Base-by-base conservation (phyloP, 192 early-diverging fungal genomes). In the Coemansia brasiliensis region DNA sequence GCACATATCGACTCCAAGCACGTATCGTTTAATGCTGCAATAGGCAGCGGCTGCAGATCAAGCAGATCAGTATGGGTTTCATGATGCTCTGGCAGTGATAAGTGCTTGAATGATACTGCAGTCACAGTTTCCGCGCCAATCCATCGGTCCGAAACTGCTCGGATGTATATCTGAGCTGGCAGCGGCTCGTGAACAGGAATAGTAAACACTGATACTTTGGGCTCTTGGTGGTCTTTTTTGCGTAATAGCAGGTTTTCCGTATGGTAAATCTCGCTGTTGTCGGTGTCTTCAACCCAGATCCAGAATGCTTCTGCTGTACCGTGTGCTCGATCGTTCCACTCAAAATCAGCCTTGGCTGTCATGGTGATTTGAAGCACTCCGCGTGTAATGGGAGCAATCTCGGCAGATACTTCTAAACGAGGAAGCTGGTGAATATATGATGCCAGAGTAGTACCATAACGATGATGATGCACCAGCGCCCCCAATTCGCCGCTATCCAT, bases 81-180 rank as follows among this genome's bases (percentile, higher is more conserved):
- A 57, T 94, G 82, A 29, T 91, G 80, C 38, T 88, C 82, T 0
- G 98, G 98, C 32, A 99, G 82, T 39, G 94, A 87, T 59, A 99
- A 59, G 73, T 97, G 90, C 60, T 91, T 86, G 74, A 99, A 93
- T 5, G 94, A 94, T 15, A 99, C 85, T 0, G 94, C 84, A 5
- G 88, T 72, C 16, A 92, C 83, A 0, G 88, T 87, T 65, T 97
- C 94, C 2, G 94, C 84, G 18, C 95, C 92, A 27, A 99, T 68
- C 98, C 98, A 99, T 35, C 87, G 83, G 79, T 99, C 98, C 1
- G 95, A 96, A 3, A 96, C 81, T 0, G 92, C 93, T n/a, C 91
- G 87, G 20, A 99, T 84, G 75, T 83, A 95, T 22, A 98, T 87
- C 69, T 98, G 93, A 25, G 91, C 69, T 16, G 94, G 94, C 38